Evolutionary conservation across 192 early-diverging fungal species (phyloP).

Genomic region (Umbelopsis isabellina): DNA sequence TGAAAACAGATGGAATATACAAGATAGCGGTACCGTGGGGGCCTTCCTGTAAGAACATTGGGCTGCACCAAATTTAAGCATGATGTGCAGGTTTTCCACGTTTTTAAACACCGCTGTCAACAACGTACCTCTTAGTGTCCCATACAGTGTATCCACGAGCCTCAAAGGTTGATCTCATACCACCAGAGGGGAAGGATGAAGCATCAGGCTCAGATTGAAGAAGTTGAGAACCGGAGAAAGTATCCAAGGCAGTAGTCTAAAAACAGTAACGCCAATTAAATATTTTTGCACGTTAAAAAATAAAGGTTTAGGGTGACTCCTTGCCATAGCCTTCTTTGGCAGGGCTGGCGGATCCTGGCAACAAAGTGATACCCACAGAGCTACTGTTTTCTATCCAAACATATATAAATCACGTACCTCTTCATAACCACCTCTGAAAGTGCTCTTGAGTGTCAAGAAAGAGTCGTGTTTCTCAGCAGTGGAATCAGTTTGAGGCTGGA

Average conservation of each 20-base stretch:
- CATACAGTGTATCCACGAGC: slow-evolving; percentile 99
- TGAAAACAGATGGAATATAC: slow-evolving; percentile 98
- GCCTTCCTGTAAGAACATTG: slow-evolving; percentile 94
- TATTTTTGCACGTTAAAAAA: slow-evolving; percentile 10
- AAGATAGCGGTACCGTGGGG: slow-evolving; percentile 92
- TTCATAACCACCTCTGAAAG: slow-evolving; percentile 81
- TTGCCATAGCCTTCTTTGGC: background rate
- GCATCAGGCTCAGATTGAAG: slow-evolving; percentile 99
- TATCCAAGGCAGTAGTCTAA: slow-evolving; percentile 78
- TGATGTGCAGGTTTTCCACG: slow-evolving; percentile 19
- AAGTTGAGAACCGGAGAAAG: slow-evolving; percentile 96
- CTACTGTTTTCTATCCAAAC: background rate
- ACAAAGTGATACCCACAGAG: background rate
- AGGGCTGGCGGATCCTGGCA: background rate
- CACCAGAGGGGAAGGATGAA: slow-evolving; percentile 98
- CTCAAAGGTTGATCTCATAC: slow-evolving; percentile 98
- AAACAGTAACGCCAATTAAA: slow-evolving; percentile 19
- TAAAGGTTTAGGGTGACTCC: background rate
- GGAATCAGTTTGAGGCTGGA: slow-evolving; percentile 98
- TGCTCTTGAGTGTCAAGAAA: slow-evolving; percentile 89
- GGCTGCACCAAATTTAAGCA: slow-evolving; percentile 47
- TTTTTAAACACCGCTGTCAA: slow-evolving; percentile 10
- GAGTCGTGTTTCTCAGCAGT: slow-evolving; percentile 99
- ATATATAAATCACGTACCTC: slow-evolving; percentile 55
- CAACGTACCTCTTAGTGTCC: slow-evolving; percentile 77